A percentile compares a stretch with the other conserved stretches of the same genome.
Evolutionary conservation across 768 basidiomycete species (phyloP).

Genomic region (Auricularia heimuer): DNA sequence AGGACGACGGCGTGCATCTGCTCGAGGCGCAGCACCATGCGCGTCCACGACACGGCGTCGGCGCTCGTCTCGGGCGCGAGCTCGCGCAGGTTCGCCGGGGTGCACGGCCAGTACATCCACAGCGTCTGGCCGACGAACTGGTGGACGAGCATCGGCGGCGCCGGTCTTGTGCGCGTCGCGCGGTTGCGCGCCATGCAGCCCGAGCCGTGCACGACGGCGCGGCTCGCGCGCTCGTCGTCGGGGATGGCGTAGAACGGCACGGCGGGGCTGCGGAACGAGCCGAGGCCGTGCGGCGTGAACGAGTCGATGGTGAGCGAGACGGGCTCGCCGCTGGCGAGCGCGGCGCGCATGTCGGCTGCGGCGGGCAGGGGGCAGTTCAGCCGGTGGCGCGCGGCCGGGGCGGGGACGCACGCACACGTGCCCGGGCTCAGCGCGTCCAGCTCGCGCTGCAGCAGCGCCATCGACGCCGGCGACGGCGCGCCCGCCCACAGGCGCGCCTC

Average conservation of each 20-base stretch:
- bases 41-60: background rate
- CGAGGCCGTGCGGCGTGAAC: background rate
- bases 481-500: background rate
- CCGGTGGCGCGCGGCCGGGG: background rate
- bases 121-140: constrained; percentile 2
- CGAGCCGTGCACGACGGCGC: background rate
- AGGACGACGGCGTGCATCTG: constrained; percentile 1
- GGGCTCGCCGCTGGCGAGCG: background rate
- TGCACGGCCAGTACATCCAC: constrained; percentile 1
- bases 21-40: background rate
- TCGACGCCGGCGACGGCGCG: background rate
- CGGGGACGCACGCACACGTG: background rate
- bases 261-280: background rate
- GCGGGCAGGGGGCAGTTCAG: background rate
- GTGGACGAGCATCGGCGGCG: constrained; percentile 1
- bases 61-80: background rate
- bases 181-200: background rate
- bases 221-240: background rate
- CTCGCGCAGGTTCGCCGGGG: background rate
- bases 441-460: constrained; percentile 1
- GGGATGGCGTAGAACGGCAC: background rate
- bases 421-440: background rate
- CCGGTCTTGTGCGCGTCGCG: background rate
- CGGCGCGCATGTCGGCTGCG: constrained; percentile 1
- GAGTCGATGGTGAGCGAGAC: background rate